Evolutionary conservation across 306 rosid genomes (phyloP).

Genomic region (Castanospermum australe): DNA sequence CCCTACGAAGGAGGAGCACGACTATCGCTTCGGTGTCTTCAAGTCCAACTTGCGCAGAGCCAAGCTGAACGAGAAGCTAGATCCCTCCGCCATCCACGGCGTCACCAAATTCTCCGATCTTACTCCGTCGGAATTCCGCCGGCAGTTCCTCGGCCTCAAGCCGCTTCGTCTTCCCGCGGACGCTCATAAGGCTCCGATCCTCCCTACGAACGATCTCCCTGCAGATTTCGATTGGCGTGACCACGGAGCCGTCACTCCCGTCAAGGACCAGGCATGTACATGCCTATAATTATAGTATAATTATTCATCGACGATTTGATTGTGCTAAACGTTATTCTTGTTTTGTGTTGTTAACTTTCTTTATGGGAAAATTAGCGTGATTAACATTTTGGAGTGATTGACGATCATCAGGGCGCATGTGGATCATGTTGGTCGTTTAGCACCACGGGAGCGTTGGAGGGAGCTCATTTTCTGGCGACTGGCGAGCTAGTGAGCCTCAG

Average conservation of each 20-base stretch:
- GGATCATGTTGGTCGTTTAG: constrained; percentile 99
- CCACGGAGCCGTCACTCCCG: constrained; percentile 74
- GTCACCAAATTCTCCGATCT: constrained; percentile 89
- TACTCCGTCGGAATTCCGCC: constrained; percentile 68
- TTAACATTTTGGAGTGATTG: not conserved
- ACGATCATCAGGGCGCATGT: constrained; percentile 64
- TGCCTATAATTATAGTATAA: not conserved
- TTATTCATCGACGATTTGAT: not conserved
- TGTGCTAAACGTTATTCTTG: not conserved
- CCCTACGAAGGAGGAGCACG: constrained; percentile 69
- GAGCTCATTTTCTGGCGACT: constrained; percentile 71
- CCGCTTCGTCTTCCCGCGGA: constrained; percentile 65
- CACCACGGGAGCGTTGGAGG: constrained; percentile 88
- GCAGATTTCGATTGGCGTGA: constrained; percentile 93
- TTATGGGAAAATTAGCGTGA: not conserved
- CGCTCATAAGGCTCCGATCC: constrained; percentile 76
- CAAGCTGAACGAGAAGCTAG: constrained; percentile 70
- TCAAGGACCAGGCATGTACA: constrained; percentile 83
- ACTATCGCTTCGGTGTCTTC: constrained; percentile 72
- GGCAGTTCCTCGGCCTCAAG: constrained; percentile 71
- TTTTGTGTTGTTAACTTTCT: not conserved
- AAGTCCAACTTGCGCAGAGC: constrained; percentile 72
- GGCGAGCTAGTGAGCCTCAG: constrained; percentile 80
- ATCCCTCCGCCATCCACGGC: constrained; percentile 86
- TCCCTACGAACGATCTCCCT: constrained; percentile 78